Conservation (phyloP, 306 rosid species). For the Sicyos baderoa region DNA sequence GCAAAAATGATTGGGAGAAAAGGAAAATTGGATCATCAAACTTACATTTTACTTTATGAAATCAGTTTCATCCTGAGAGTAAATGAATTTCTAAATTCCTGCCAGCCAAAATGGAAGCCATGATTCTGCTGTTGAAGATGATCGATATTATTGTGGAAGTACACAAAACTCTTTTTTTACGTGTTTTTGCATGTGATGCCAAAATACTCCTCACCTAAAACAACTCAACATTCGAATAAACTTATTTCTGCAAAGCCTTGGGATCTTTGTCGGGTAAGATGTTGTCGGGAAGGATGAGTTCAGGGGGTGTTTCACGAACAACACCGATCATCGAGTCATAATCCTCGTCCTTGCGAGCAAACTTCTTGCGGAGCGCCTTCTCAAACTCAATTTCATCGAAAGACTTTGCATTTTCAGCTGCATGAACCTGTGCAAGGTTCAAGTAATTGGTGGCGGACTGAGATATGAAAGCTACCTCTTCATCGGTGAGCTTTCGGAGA, state of each 20-base stretch:
- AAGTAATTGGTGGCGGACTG: conserved; percentile 77
- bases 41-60: conserved; percentile 30
- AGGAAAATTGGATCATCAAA: conserved; percentile 19
- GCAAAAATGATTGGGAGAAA: conserved; percentile 9
- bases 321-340: conserved; percentile 47
- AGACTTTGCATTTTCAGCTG: conserved; percentile 70
- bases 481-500: conserved; percentile 83
- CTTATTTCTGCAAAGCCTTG: conserved; percentile 32
- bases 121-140: conserved; percentile 35
- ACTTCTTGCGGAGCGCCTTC: conserved; percentile 71
- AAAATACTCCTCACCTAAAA: conserved; percentile 30
- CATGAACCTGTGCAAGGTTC: conserved; percentile 82
- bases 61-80: conserved; percentile 28
- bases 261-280: conserved; percentile 39
- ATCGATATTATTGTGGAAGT: conserved; percentile 59
- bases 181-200: conserved; percentile 37
- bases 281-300: conserved; percentile 45
- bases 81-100: conserved; percentile 23
- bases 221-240: conserved; percentile 30
- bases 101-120: conserved; percentile 29
- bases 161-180: conserved; percentile 38
- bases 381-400: conserved; percentile 65
- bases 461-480: conserved; percentile 78
- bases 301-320: conserved; percentile 46
- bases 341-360: conserved; percentile 51